Evolutionary conservation across 805 yeast species (phyloP).

Genomic region (Sugiyamaella lignohabitans): DNA sequence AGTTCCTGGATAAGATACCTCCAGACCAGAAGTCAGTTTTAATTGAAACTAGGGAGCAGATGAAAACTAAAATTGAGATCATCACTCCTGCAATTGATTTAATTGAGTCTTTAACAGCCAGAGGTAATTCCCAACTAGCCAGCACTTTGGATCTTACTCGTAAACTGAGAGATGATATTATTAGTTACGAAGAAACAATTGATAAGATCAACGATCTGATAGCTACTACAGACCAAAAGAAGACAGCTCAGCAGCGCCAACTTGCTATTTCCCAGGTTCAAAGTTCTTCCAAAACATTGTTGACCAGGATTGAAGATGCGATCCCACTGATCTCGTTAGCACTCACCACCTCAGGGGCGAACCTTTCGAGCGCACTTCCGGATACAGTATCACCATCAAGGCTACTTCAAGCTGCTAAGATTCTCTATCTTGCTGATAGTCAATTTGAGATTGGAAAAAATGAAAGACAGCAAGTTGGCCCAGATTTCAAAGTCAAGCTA

Average conservation of each 20-base stretch:
- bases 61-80: constrained; percentile 54
- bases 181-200: constrained; percentile 47
- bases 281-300: constrained; percentile 31
- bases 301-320: constrained; percentile 54
- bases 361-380: constrained; percentile 44
- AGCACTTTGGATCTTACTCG: constrained; percentile 49
- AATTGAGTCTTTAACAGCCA: constrained; percentile 43
- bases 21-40: constrained; percentile 44
- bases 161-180: constrained; percentile 52
- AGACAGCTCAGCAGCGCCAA: constrained; percentile 23
- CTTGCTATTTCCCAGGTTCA: constrained; percentile 43
- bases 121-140: constrained; percentile 35
- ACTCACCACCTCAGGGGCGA: constrained; percentile 62
- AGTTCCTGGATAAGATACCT: constrained; percentile 46
- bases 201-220: constrained; percentile 33
- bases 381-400: constrained; percentile 57
- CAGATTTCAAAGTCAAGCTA: constrained; percentile 48
- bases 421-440: constrained; percentile 37
- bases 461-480: constrained; percentile 44
- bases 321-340: constrained; percentile 64
- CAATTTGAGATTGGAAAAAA: constrained; percentile 18
- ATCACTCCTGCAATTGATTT: constrained; percentile 63
- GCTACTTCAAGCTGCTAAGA: constrained; percentile 54
- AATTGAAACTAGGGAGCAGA: constrained; percentile 37
- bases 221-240: constrained; percentile 20